Evolutionary conservation across 495 filamentous ascomycete genomes (phyloP).

Genomic region (Opeltia flavorubescens): DNA sequence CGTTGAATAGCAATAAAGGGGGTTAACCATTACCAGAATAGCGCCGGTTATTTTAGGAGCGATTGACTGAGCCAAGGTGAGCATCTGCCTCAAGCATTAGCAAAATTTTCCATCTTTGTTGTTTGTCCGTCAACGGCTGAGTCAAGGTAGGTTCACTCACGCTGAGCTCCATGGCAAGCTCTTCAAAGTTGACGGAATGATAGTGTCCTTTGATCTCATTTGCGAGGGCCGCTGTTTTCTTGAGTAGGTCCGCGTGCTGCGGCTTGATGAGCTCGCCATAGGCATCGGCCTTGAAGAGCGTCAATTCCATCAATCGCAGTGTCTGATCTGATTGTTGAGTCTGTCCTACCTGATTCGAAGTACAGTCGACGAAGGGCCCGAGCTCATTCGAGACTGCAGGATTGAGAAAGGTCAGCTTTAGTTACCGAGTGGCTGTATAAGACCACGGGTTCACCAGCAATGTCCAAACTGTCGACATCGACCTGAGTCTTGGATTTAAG

Average conservation of each 20-base stretch:
- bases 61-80: conserved; percentile 38
- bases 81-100: too few relatives aligned
- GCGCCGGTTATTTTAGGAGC: conserved; percentile 35
- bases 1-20: conserved; percentile 32
- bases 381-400: conserved; percentile 35
- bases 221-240: conserved; percentile 29
- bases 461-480: conserved; percentile 48
- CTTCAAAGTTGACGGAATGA: conserved; percentile 24
- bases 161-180: conserved; percentile 44
- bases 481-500: conserved; percentile 36
- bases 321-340: neutral
- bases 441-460: conserved; percentile 26
- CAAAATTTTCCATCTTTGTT: neutral
- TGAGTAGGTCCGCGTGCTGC: conserved; percentile 29
- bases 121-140: neutral
- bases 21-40: conserved; percentile 50
- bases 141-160: too few relatives aligned
- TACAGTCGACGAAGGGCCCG: conserved; percentile 50
- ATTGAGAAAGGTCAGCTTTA: neutral
- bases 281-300: conserved; percentile 37
- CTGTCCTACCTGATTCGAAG: conserved; percentile 53
- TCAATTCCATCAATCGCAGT: neutral
- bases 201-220: conserved; percentile 22
- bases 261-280: conserved; percentile 42
- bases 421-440: too few relatives aligned